Evolutionary conservation across 2,329 filamentous ascomycete genomes (phyloP).

Genomic region (Biscogniauxia sp.): DNA sequence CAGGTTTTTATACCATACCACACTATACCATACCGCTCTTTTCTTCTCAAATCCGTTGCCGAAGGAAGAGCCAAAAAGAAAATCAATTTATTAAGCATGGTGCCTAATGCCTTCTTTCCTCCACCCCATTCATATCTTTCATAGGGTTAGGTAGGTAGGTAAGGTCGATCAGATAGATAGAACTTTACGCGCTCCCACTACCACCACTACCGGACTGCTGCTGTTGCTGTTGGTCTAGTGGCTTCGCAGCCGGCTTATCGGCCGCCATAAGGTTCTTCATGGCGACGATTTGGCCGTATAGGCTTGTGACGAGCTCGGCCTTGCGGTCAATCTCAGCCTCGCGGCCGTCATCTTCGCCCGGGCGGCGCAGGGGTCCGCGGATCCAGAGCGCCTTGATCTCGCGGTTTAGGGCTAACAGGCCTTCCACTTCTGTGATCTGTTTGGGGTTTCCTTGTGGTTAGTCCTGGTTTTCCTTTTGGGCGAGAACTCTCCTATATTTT

Average conservation of each 20-base stretch:
- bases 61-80: too few relatives aligned
- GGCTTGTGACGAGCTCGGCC: slow-evolving; percentile 35
- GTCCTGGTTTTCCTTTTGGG: neutral
- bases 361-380: slow-evolving; percentile 43
- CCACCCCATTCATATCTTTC: too few relatives aligned
- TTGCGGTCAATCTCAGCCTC: slow-evolving; percentile 36
- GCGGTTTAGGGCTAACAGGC: slow-evolving; percentile 45
- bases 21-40: too few relatives aligned
- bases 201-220: neutral
- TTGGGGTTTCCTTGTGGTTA: neutral
- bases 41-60: too few relatives aligned
- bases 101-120: too few relatives aligned
- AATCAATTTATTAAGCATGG: too few relatives aligned
- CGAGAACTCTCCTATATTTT: neutral
- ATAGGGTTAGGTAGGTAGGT: too few relatives aligned
- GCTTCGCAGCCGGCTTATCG: slow-evolving; percentile 3
- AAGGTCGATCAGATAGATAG: too few relatives aligned
- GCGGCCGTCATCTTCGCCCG: slow-evolving; percentile 39
- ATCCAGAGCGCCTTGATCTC: slow-evolving; percentile 51
- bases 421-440: slow-evolving; percentile 41
- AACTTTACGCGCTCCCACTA: neutral
- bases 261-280: slow-evolving; percentile 21
- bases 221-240: neutral
- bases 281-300: slow-evolving; percentile 30
- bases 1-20: too few relatives aligned